A percentile compares a stretch with the other conserved stretches of the same genome.
Conservation (phyloP, 768 basidiomycete genomes). For the Tylopilus sp. region DNA sequence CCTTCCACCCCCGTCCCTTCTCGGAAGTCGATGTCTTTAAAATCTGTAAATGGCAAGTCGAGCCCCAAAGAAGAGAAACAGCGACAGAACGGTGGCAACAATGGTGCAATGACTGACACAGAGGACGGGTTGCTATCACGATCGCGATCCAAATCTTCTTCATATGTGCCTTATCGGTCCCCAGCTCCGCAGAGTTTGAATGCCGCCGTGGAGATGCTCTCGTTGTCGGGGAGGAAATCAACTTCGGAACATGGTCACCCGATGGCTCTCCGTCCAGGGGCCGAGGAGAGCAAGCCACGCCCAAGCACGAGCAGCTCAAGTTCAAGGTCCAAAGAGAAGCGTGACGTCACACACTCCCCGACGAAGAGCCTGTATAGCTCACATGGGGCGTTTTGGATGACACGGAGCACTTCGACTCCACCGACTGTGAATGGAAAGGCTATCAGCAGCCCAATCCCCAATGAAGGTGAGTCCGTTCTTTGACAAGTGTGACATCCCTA, state of each 20-base stretch:
- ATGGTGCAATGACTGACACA: conserved; percentile 24
- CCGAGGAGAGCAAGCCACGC: conserved; percentile 27
- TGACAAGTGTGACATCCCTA: background rate
- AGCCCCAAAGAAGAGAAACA: conserved; percentile 34
- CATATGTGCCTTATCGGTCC: conserved; percentile 51
- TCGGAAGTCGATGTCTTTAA: conserved; percentile 38
- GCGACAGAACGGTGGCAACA: conserved; percentile 25
- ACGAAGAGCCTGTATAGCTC: conserved; percentile 41
- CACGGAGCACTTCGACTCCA: conserved; percentile 35
- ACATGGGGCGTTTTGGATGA: conserved; percentile 32
- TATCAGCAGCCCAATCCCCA: conserved; percentile 67
- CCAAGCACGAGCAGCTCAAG: conserved; percentile 31
- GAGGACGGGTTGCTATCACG: conserved; percentile 44
- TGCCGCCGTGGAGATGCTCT: conserved; percentile 67
- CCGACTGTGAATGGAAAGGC: conserved; percentile 56
- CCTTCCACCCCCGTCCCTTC: conserved; percentile 56
- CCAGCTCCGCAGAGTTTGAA: conserved; percentile 67
- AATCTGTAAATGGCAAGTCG: conserved; percentile 33
- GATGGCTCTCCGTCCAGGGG: conserved; percentile 14
- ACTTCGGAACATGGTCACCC: conserved; percentile 28
- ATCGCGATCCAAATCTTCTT: conserved; percentile 49
- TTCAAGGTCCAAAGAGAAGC: conserved; percentile 29
- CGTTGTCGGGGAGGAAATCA: conserved; percentile 29
- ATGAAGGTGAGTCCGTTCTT: conserved; percentile 50
- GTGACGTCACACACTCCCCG: conserved; percentile 41